Evolutionary conservation across 78 protist species (phyloP).

Genomic region (Dictyostelium intermedium): DNA sequence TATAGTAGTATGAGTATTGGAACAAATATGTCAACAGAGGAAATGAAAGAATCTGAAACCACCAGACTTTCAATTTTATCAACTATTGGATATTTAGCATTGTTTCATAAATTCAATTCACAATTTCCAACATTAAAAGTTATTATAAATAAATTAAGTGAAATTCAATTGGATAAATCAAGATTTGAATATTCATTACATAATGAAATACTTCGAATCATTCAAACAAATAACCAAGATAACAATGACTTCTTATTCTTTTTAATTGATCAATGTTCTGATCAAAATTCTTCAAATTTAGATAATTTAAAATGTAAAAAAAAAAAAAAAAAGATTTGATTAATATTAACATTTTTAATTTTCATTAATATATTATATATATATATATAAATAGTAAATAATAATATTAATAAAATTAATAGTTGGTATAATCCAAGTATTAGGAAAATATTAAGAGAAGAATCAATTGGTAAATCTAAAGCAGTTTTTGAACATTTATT

Average conservation of each 20-base stretch:
- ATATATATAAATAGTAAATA: neutral
- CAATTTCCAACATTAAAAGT: slow-evolving; percentile 51
- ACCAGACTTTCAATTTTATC: slow-evolving; percentile 26
- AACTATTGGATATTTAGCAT: slow-evolving; percentile 23
- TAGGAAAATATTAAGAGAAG: neutral
- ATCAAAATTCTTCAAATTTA: neutral
- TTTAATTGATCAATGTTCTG: slow-evolving; percentile 42
- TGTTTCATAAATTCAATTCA: slow-evolving; percentile 40
- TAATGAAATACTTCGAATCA: neutral
- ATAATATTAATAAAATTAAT: neutral
- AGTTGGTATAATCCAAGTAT: slow-evolving; percentile 28
- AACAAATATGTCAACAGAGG: slow-evolving; percentile 18
- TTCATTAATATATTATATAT: too few relatives aligned
- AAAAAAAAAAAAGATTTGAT: neutral
- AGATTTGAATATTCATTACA: neutral
- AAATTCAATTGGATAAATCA: neutral
- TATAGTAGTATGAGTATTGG: neutral
- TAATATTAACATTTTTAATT: neutral
- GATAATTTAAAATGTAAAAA: neutral
- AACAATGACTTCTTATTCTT: slow-evolving; percentile 50
- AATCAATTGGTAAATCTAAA: neutral
- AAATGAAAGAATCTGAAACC: slow-evolving; percentile 20
- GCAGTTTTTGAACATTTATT: slow-evolving; percentile 53
- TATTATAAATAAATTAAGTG: neutral
- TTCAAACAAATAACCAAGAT: slow-evolving; percentile 36